Percentiles rank a stretch among this genome's conserved stretches.
phyloP scores from a whole-genome alignment of 1,139 yeast genomes.

The Blastobotrys niveus region DNA sequence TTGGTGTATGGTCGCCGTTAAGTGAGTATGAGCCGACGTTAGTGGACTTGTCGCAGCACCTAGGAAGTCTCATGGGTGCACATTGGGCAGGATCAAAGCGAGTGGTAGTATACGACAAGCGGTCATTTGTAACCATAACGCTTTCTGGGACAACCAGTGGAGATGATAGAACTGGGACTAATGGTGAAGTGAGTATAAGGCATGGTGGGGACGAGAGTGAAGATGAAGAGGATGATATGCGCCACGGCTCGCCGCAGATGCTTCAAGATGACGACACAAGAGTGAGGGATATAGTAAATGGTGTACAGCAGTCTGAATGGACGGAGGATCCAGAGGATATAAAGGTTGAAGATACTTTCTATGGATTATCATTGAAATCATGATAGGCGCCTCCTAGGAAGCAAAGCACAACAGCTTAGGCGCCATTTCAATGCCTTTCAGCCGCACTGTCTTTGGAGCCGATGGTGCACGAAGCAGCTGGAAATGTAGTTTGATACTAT shows the following conservation, averaged over 20 bases:
- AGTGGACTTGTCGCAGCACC: conserved; percentile 13
- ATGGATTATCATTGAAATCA: conserved; percentile 13
- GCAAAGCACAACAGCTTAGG: not conserved
- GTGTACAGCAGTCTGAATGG: conserved; percentile 27
- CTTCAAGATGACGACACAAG: conserved; percentile 25
- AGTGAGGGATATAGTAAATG: conserved; percentile 22
- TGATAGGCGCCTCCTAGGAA: not conserved
- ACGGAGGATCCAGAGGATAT: conserved; percentile 17
- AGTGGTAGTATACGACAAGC: conserved; percentile 9
- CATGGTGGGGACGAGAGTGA: not conserved
- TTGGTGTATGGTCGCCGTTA: conserved; percentile 21
- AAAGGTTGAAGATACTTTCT: conserved; percentile 24
- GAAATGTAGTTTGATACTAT: too few relatives aligned
- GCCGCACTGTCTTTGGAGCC: too few relatives aligned
- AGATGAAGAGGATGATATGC: not conserved
- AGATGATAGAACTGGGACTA: not conserved
- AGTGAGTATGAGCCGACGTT: conserved; percentile 11
- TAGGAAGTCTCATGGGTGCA: not conserved
- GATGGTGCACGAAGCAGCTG: too few relatives aligned
- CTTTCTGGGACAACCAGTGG: not conserved
- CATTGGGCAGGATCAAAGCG: not conserved
- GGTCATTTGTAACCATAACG: conserved; percentile 6
- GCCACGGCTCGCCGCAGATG: conserved; percentile 17
- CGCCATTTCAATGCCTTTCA: too few relatives aligned
- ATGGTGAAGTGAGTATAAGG: not conserved